Percentiles rank a stretch among this genome's conserved stretches.
Evolutionary conservation across 2,329 filamentous ascomycete genomes (phyloP).

Genomic region (Ophiocordyceps australis): DNA sequence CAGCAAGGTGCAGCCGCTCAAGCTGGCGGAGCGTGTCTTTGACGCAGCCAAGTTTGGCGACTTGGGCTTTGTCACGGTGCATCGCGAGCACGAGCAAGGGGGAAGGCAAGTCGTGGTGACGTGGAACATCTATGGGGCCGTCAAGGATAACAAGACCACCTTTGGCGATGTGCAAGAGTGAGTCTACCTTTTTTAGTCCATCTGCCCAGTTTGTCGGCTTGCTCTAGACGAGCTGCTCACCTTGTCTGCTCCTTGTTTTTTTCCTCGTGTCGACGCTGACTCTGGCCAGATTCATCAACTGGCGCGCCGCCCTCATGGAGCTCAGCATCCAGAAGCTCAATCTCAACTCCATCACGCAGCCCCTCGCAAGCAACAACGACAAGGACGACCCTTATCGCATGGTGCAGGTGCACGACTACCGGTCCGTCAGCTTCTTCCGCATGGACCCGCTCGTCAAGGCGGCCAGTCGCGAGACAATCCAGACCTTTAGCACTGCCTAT

Average conservation of each 20-base stretch:
- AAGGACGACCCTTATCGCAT: constrained; percentile 76
- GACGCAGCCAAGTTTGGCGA: constrained; percentile 53
- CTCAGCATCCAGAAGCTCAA: constrained; percentile 58
- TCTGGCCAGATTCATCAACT: constrained; percentile 56
- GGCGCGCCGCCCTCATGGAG: constrained; percentile 86
- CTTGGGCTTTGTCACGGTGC: constrained; percentile 65
- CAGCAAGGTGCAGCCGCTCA: constrained; percentile 52
- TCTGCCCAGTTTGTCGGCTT: too few species aligned
- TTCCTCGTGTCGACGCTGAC: constrained; percentile 3
- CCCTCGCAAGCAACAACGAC: constrained; percentile 53
- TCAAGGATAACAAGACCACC: constrained; percentile 66
- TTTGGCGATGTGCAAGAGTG: constrained; percentile 73
- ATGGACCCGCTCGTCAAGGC: constrained; percentile 61
- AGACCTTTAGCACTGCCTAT: constrained; percentile 65
- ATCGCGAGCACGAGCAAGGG: constrained; percentile 37
- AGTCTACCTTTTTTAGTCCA: too few species aligned
- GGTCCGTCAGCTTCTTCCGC: constrained; percentile 70
- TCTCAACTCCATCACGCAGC: constrained; percentile 47
- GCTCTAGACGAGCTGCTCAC: too few species aligned
- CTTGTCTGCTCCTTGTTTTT: too few species aligned
- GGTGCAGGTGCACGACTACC: constrained; percentile 87
- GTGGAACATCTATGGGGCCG: constrained; percentile 85
- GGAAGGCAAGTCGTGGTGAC: constrained; percentile 46
- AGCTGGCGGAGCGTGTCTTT: constrained; percentile 46
- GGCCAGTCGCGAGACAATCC: constrained; percentile 64